A percentile compares a stretch with the other conserved stretches of the same genome.
phyloP scores from a whole-genome alignment of 129 eudicot species.

The Centaurea solstitialis region DNA sequence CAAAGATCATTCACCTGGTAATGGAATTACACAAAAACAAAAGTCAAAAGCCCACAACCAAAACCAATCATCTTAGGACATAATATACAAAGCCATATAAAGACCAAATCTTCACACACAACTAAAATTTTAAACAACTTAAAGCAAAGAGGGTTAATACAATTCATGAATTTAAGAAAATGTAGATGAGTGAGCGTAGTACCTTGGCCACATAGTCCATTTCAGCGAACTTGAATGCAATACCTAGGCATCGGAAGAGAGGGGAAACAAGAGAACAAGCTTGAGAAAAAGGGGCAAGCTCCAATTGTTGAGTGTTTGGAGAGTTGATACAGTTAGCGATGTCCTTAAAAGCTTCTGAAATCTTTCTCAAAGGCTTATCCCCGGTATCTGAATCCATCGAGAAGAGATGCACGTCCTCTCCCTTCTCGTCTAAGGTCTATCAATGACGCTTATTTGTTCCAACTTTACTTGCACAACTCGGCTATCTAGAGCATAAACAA shows the following conservation, averaged over 20 bases:
- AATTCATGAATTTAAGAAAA: neutral
- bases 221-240: conserved; percentile 95
- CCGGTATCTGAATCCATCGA: conserved; percentile 31
- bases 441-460: neutral
- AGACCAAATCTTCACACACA: neutral
- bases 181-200: conserved; percentile 2
- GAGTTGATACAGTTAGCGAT: conserved; percentile 40
- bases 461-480: neutral
- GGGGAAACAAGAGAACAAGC: conserved; percentile 95
- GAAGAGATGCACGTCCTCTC: neutral
- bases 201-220: conserved; percentile 92
- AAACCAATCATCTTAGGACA: neutral
- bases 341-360: conserved; percentile 64
- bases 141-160: neutral
- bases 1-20: conserved; percentile 75
- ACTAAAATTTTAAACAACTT: conserved; percentile 3
- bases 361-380: conserved; percentile 58
- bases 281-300: conserved; percentile 61
- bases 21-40: neutral
- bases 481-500: neutral
- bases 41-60: conserved; percentile 13
- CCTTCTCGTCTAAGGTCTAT: neutral
- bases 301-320: conserved; percentile 38
- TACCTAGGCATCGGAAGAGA: conserved; percentile 82
- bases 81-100: neutral